These are phyloP conservation scores for Fusarium agapanthi DNA, from an alignment of 2,329 filamentous ascomycete species.

Conservation along the genomic window DNA sequence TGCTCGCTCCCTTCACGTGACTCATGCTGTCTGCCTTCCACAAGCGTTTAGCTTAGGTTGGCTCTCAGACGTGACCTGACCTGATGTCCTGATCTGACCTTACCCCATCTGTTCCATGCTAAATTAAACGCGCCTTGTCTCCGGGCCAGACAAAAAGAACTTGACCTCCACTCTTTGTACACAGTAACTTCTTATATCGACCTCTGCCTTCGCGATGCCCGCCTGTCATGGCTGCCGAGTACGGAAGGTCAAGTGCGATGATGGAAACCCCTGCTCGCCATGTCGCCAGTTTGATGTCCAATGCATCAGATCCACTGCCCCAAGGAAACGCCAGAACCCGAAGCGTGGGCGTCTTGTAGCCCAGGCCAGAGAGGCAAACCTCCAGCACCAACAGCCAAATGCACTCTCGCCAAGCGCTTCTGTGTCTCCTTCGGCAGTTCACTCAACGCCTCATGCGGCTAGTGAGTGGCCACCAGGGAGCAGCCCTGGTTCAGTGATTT, in stretches of 20 bases:
- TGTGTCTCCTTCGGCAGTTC: slow-evolving; percentile 25
- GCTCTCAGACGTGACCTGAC: not conserved
- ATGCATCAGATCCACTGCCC: slow-evolving; percentile 31
- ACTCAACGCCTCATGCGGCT: slow-evolving; percentile 15
- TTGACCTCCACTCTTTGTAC: slow-evolving; percentile 16
- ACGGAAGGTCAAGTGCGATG: slow-evolving; percentile 41
- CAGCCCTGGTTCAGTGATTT: slow-evolving; percentile 23
- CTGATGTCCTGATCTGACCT: not conserved
- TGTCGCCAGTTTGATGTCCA: slow-evolving; percentile 34
- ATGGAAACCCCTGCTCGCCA: slow-evolving; percentile 34
- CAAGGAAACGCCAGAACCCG: slow-evolving; percentile 36
- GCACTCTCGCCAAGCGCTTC: slow-evolving; percentile 27
- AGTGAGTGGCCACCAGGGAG: slow-evolving; percentile 25
- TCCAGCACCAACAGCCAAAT: slow-evolving; percentile 23
- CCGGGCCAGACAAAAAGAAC: not conserved
- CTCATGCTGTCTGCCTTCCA: slow-evolving; percentile 10
- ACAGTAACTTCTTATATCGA: slow-evolving; percentile 7
- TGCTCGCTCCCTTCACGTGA: slow-evolving; percentile 16
- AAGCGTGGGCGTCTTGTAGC: slow-evolving; percentile 32
- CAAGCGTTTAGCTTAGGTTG: slow-evolving; percentile 1
- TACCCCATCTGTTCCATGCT: slow-evolving; percentile 2
- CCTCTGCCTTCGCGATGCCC: slow-evolving; percentile 12
- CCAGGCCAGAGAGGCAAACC: slow-evolving; percentile 30
- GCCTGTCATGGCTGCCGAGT: slow-evolving; percentile 40
- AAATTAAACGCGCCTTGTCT: slow-evolving; percentile 25